Conservation (phyloP, 2,329 filamentous ascomycete genomes). For the Pezicula rhizophila region DNA sequence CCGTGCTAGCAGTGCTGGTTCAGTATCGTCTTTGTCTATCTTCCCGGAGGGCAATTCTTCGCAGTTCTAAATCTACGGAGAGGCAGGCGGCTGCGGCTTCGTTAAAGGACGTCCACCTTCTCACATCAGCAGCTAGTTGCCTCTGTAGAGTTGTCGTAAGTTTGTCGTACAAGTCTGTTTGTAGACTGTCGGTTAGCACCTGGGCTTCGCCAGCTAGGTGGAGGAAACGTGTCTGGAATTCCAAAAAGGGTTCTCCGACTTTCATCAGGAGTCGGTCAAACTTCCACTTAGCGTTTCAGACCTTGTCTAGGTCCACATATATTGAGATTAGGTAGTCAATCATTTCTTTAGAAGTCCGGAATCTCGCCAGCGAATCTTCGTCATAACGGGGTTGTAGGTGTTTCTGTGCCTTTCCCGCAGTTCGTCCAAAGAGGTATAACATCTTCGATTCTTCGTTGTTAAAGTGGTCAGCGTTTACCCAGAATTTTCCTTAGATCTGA, state of each 20-base stretch:
- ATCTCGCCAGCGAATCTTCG: neutral
- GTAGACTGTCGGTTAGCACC: no score
- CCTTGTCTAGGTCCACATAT: neutral
- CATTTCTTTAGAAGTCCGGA: neutral
- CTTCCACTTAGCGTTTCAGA: neutral
- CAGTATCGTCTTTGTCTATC: no score
- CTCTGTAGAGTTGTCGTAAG: neutral
- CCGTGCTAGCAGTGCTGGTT: no score
- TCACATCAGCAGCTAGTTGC: neutral
- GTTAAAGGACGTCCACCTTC: no score
- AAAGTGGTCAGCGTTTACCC: no score
- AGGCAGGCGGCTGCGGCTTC: no score
- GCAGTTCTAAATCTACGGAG: no score
- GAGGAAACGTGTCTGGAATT: neutral
- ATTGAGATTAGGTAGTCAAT: neutral
- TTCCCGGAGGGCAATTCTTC: no score
- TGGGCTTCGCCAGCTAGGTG: neutral
- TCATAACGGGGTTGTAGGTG: neutral
- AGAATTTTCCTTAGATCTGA: no score
- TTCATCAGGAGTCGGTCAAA: no score
- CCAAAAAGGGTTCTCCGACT: neutral
- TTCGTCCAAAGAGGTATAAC: no score
- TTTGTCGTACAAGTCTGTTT: neutral
- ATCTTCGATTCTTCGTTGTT: no score
- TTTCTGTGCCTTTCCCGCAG: neutral